Percentiles rank a stretch among this genome's conserved stretches.
These are phyloP conservation scores for Penicillium sp. DNA, from an alignment of 2,329 filamentous ascomycete species.

Conservation along the genomic window DNA sequence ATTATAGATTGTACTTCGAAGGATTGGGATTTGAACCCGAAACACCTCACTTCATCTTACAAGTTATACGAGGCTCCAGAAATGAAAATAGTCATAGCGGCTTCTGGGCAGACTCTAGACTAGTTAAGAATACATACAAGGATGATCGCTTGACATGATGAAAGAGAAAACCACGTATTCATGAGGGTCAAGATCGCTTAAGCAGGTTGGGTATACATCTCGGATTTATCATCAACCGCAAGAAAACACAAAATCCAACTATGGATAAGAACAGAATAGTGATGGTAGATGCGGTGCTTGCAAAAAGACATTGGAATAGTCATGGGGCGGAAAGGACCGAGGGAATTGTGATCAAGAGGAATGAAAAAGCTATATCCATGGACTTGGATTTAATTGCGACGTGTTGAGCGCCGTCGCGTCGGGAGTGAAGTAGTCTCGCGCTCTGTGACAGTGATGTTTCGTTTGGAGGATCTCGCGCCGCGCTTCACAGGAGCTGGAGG, in stretches of 20 bases:
- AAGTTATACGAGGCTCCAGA: too few species aligned
- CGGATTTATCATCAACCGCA: constrained; percentile 15
- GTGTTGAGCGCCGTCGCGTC: constrained; percentile 20
- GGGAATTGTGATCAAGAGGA: too few species aligned
- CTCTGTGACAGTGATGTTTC: constrained; percentile 12
- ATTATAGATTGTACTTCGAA: too few species aligned
- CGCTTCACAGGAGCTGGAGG: constrained; percentile 12
- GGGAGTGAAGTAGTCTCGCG: constrained; percentile 14
- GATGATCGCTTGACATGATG: too few species aligned
- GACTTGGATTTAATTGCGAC: constrained; percentile 8
- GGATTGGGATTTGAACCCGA: too few species aligned
- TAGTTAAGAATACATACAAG: too few species aligned
- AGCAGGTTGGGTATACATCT: constrained; percentile 22
- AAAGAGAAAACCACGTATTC: too few species aligned
- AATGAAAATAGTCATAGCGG: too few species aligned
- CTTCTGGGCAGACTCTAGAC: too few species aligned
- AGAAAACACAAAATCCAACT: constrained; percentile 3
- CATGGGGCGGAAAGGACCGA: too few species aligned
- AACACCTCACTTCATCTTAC: too few species aligned
- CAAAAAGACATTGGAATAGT: background rate
- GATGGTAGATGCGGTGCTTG: background rate
- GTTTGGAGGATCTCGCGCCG: constrained; percentile 5
- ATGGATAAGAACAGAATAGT: constrained; percentile 4
- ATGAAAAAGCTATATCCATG: background rate
- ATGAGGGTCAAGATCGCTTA: constrained; percentile 6